phyloP scores from a whole-genome alignment of 164 flowering plant species.

The Tinospora cordifolia region DNA sequence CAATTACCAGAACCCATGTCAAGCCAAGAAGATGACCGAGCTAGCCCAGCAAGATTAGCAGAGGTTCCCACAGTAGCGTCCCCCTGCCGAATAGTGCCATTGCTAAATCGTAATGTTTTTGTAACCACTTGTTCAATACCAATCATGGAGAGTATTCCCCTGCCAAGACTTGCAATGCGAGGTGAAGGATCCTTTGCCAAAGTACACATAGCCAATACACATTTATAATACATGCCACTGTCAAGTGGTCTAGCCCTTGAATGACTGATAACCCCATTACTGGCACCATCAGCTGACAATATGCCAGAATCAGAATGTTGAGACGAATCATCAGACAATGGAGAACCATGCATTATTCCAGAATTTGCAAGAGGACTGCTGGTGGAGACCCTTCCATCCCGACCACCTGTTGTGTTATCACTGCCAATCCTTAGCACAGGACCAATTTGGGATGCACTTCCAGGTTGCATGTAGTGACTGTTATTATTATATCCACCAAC shows the following conservation, averaged over 20 bases:
- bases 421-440: constrained; percentile 58
- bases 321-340: constrained; percentile 92
- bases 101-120: constrained; percentile 37
- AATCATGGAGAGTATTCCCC: constrained; percentile 69
- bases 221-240: constrained; percentile 65
- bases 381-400: constrained; percentile 71
- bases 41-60: constrained; percentile 58
- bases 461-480: constrained; percentile 40
- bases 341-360: constrained; percentile 90
- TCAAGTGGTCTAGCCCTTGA: constrained; percentile 52
- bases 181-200: constrained; percentile 95
- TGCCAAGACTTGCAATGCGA: constrained; percentile 72
- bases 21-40: constrained; percentile 92
- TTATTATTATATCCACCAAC: constrained; percentile 39
- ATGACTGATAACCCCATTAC: constrained; percentile 57
- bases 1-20: constrained; percentile 82
- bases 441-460: constrained; percentile 60
- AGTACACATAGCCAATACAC: constrained; percentile 70
- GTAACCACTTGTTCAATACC: constrained; percentile 86
- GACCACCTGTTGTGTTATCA: constrained; percentile 42
- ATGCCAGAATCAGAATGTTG: constrained; percentile 80
- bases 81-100: constrained; percentile 35
- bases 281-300: constrained; percentile 39
- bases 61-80: constrained; percentile 34
- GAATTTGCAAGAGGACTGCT: constrained; percentile 80